A percentile compares a stretch with the other conserved stretches of the same genome.
These are phyloP conservation scores for Yamadazyma takamatsuzukensis DNA, from an alignment of 805 yeast species.

Conservation along the genomic window DNA sequence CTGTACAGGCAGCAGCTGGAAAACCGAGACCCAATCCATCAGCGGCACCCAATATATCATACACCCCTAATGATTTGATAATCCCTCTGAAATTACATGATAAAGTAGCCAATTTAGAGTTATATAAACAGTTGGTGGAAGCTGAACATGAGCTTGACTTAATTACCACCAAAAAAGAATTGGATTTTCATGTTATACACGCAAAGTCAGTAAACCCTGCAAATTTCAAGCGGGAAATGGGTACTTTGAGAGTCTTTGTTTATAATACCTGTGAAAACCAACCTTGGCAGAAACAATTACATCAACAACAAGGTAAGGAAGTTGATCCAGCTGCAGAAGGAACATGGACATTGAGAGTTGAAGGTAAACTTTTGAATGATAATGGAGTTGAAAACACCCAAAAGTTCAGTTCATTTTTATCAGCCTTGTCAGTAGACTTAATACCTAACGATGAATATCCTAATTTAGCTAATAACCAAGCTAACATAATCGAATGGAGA, in stretches of 20 bases:
- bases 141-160: constrained; percentile 85
- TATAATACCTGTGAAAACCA: constrained; percentile 83
- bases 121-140: constrained; percentile 66
- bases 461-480: constrained; percentile 23
- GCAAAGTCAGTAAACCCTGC: constrained; percentile 37
- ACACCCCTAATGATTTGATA: constrained; percentile 39
- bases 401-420: constrained; percentile 74
- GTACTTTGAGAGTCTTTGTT: constrained; percentile 71
- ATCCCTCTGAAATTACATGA: constrained; percentile 36
- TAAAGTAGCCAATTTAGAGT: constrained; percentile 64
- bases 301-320: constrained; percentile 16
- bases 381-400: constrained; percentile 21
- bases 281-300: constrained; percentile 62
- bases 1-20: constrained; percentile 1
- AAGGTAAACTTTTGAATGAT: constrained; percentile 72
- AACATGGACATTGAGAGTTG: constrained; percentile 82
- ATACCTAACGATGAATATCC: constrained; percentile 39
- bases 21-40: constrained; percentile 30
- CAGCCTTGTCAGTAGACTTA: constrained; percentile 82
- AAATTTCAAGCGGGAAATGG: constrained; percentile 43
- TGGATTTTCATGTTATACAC: constrained; percentile 74
- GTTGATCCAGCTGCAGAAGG: constrained; percentile 36
- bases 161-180: constrained; percentile 73
- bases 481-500: constrained; percentile 83
- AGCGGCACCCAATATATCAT: constrained; percentile 37